Base-by-base conservation (phyloP, 176 grass and related monocot genomes). In the Oropetium thomaeum region DNA sequence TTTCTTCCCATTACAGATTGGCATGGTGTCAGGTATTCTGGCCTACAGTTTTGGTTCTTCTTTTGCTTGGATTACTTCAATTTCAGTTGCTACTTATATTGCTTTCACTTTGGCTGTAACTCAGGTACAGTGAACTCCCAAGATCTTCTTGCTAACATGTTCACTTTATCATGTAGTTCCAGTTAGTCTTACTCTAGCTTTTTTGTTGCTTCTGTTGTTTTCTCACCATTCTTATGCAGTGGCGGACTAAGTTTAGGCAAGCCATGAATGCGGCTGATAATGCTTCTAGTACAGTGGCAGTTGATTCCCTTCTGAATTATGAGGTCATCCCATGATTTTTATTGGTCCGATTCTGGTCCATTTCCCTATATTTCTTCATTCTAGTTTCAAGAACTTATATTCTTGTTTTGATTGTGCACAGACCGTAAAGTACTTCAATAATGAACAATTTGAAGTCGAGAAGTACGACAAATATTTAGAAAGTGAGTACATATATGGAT, bases 371-470 rank as follows among this genome's bases (percentile, higher is more conserved):
- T 57, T 57, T 57, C 37, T 67, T 17, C 61, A 53, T 32, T 84
- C 38, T 69, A 29, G 74, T 32, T 58, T 1, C 49, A 44, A 38
- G 69, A 80, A 42, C 48, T 87, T 77, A 40, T 82, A 34, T 27
- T 65, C 41, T 85, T 74, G n/a, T 51, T 85, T 87, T 80, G 25
- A 40, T 75, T 80, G 32, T 69, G n/a, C 77, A 22, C 84, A 94
- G 91, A 98, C 96, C 51, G 96, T 98, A 19, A 98, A 98, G 39
- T 98, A 94, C 87, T 98, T 98, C 86, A 98, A 88, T 88, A 98
- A 98, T 11, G 91, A 98, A 85, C 67, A 78, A 44, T 93, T 87
- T 88, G 96, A 98, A 90, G 96, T 90, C 57, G 58, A 89, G 76
- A 98, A 94, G 62, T 98, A 94, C 41, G 96, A 98, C 84, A 94